Conservation (phyloP, 345 rosid species). For the Hirschfeldia incana region DNA sequence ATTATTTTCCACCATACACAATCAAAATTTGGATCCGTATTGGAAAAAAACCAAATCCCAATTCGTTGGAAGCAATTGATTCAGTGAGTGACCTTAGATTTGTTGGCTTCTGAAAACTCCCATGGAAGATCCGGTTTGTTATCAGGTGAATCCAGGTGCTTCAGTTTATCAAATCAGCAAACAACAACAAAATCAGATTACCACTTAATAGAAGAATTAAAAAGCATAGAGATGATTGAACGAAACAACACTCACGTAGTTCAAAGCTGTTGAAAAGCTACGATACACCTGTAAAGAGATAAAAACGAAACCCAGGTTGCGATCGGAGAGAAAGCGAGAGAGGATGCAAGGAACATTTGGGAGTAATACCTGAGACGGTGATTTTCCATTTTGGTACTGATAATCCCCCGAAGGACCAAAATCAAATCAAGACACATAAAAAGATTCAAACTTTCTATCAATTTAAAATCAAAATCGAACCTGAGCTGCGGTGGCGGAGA, state of each 20-base stretch:
- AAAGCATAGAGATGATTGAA: not conserved
- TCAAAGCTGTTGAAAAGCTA: slow-evolving; percentile 83
- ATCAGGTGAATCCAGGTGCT: slow-evolving; percentile 91
- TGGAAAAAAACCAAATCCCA: not conserved
- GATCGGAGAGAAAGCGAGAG: slow-evolving; percentile 13
- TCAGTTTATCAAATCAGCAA: slow-evolving; percentile 16
- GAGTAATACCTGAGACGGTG: slow-evolving; percentile 53
- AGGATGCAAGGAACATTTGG: not conserved
- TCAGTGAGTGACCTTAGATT: slow-evolving; percentile 47
- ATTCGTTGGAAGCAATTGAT: not conserved
- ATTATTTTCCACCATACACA: no score
- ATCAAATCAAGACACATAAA: not conserved
- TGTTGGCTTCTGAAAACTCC: slow-evolving; percentile 71
- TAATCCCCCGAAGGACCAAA: no score
- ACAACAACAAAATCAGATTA: slow-evolving; percentile 16
- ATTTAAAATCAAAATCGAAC: not conserved
- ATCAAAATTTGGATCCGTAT: no score
- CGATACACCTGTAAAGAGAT: slow-evolving; percentile 53
- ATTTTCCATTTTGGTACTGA: not conserved
- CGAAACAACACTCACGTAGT: slow-evolving; percentile 61
- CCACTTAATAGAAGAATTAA: not conserved
- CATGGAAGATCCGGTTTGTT: slow-evolving; percentile 88
- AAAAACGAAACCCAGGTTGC: slow-evolving; percentile 6
- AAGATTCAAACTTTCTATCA: not conserved
- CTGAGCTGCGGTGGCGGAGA: slow-evolving; percentile 22